Conservation (phyloP, 495 filamentous ascomycete species). For the Hypoxylon fuscum region DNA sequence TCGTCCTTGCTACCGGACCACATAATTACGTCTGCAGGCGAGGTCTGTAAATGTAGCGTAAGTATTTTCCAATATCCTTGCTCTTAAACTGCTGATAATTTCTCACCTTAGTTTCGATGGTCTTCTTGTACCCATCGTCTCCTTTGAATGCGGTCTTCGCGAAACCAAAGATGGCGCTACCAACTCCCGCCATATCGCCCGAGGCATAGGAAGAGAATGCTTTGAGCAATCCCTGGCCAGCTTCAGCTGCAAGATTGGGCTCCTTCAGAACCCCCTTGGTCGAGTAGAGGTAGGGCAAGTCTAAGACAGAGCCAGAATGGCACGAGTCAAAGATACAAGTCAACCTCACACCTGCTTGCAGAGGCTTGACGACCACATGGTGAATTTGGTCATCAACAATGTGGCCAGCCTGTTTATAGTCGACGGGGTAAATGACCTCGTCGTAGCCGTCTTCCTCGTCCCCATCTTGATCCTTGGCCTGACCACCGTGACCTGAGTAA, state of each 20-base stretch:
- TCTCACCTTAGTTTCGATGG: constrained; percentile 75
- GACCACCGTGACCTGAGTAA: constrained; percentile 69
- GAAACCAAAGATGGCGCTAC: constrained; percentile 76
- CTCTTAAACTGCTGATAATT: neutral
- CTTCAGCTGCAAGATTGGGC: constrained; percentile 96
- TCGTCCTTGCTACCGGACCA: constrained; percentile 96
- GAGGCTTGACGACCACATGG: constrained; percentile 80
- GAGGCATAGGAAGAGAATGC: constrained; percentile 84
- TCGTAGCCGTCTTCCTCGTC: constrained; percentile 95
- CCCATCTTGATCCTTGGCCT: constrained; percentile 59
- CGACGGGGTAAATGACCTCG: constrained; percentile 96
- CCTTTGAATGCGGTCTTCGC: constrained; percentile 89
- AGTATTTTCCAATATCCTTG: constrained; percentile 45
- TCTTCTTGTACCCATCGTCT: constrained; percentile 83
- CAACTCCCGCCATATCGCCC: constrained; percentile 83
- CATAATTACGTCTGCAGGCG: constrained; percentile 96
- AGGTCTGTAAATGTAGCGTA: constrained; percentile 60
- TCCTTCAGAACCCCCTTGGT: constrained; percentile 96
- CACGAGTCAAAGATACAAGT: constrained; percentile 99
- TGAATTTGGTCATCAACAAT: constrained; percentile 99
- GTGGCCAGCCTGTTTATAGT: constrained; percentile 86
- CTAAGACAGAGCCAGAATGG: constrained; percentile 95
- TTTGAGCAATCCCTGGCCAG: constrained; percentile 85
- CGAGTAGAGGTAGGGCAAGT: constrained; percentile 96
- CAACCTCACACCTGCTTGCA: constrained; percentile 85